phyloP scores from a whole-genome alignment of 1,139 yeast species.

The Candida labiduridarum region DNA sequence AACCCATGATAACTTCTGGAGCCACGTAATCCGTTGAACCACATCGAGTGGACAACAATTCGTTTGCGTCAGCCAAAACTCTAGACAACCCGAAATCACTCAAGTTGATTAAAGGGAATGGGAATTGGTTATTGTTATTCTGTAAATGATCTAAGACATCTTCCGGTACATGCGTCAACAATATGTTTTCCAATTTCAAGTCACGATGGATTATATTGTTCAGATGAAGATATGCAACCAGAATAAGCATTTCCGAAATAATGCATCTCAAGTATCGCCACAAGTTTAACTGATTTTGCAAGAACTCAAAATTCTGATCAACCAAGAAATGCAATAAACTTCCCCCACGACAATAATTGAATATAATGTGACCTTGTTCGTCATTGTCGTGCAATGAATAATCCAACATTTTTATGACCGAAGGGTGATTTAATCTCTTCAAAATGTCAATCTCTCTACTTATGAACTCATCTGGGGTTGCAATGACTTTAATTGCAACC shows the following conservation, averaged over 20 bases:
- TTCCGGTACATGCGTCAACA: slow-evolving; percentile 43
- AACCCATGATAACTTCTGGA: slow-evolving; percentile 88
- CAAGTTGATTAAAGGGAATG: slow-evolving; percentile 45
- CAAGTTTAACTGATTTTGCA: slow-evolving; percentile 26
- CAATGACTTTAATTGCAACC: slow-evolving; percentile 47
- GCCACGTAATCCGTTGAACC: slow-evolving; percentile 96
- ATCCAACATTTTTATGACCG: slow-evolving; percentile 38
- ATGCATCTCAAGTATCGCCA: slow-evolving; percentile 58
- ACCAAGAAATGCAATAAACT: slow-evolving; percentile 71
- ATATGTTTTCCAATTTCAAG: slow-evolving; percentile 79
- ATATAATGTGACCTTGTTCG: slow-evolving; percentile 48
- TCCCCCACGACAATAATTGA: slow-evolving; percentile 83
- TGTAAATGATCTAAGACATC: slow-evolving; percentile 14
- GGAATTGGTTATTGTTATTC: slow-evolving; percentile 8
- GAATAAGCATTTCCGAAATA: slow-evolving; percentile 67
- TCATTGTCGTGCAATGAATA: slow-evolving; percentile 16
- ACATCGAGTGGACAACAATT: slow-evolving; percentile 79
- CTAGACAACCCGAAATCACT: slow-evolving; percentile 91
- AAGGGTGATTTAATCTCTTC: slow-evolving; percentile 48
- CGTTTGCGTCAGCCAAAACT: slow-evolving; percentile 56
- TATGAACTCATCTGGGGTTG: slow-evolving; percentile 51
- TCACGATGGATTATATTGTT: slow-evolving; percentile 80
- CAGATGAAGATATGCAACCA: slow-evolving; percentile 73
- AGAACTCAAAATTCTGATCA: slow-evolving; percentile 17
- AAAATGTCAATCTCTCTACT: slow-evolving; percentile 76